Base-by-base conservation (phyloP, 2,329 filamentous ascomycete species). In the Epichloe sp. region DNA sequence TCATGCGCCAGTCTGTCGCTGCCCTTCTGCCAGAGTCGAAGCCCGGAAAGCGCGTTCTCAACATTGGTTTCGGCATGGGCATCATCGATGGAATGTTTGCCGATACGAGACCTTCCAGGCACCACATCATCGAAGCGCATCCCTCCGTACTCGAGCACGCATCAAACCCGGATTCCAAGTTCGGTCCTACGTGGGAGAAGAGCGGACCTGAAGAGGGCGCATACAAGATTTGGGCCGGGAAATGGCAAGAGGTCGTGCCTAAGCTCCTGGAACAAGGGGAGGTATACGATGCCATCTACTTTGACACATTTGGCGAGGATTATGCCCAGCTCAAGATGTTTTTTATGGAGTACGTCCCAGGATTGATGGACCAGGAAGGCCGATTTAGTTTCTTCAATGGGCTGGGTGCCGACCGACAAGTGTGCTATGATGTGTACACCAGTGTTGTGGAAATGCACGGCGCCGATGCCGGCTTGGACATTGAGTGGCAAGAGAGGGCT, bases 351-450 rank as follows among this genome's bases (percentile, higher is more conserved):
- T 82, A 85, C 59, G 83, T 97, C 11, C 87, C 93, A 35, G 84
- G 81, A 0, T 67, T 97, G 50, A 71, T 98, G 44, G 83, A 86
- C 57, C 72, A 76, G 21, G 69, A 77, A 4, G 86, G 90, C 53
- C 77, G 83, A 8, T 95, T 94, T 64, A 83, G 90, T 56, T 94
- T 91, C 68, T 88, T 95, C 65, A 89, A 94, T 62, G 89, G 93
- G 0, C 80, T 97, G 52, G 93, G 93, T 0, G 93, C 93, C 3
- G 93, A 98, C 68, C 76, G 93, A 44, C 83, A 84, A 65, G 83
- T 97, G 55, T 95, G 88, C 68, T 97, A 97, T 68, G 93, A 97
- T 69, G 90, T 98, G 23, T 97, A 97, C 69, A 86, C 84, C 49
- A 88, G 86, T 65, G 88, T 97, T 3, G 85, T 88, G 2, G 91